Conservation (phyloP, 2,329 filamentous ascomycete species). For the Sclerotiophoma versabilis region DNA sequence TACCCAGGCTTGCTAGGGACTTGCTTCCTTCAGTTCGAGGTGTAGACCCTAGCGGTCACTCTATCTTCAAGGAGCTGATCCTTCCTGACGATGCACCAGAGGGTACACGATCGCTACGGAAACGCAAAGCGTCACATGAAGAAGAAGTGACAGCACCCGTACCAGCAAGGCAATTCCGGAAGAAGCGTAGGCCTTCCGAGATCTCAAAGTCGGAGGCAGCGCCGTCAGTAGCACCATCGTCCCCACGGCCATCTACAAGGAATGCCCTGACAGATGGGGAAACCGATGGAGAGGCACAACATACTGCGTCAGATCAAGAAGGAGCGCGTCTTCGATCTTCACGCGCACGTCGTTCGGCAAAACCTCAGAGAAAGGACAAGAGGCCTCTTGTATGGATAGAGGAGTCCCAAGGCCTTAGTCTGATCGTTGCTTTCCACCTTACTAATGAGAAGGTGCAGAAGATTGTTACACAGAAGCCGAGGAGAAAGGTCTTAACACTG, state of each 20-base stretch:
- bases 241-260: slow-evolving; percentile 37
- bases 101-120: slow-evolving; percentile 78
- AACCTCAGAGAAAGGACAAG: slow-evolving; percentile 45
- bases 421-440: slow-evolving; percentile 46
- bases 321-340: slow-evolving; percentile 39
- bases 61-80: slow-evolving; percentile 76
- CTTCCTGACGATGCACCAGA: slow-evolving; percentile 77
- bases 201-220: slow-evolving; percentile 42
- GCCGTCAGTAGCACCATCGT: slow-evolving; percentile 37
- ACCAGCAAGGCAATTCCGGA: slow-evolving; percentile 50
- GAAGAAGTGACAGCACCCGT: slow-evolving; percentile 64
- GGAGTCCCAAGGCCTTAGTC: slow-evolving; percentile 39
- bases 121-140: slow-evolving; percentile 80
- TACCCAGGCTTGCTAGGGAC: slow-evolving; percentile 73
- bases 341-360: slow-evolving; percentile 39
- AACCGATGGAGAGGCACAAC: slow-evolving; percentile 35
- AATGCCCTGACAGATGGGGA: slow-evolving; percentile 42
- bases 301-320: slow-evolving; percentile 41
- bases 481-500: slow-evolving; percentile 51
- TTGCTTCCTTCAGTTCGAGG: slow-evolving; percentile 73
- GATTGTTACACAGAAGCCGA: slow-evolving; percentile 66
- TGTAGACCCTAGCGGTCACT: slow-evolving; percentile 68
- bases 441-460: slow-evolving; percentile 65
- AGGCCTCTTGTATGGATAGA: slow-evolving; percentile 47
- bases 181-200: slow-evolving; percentile 52